A percentile compares a stretch with the other conserved stretches of the same genome.
These are phyloP conservation scores for Hypoxylon sp. DNA, from an alignment of 2,329 filamentous ascomycete genomes.

Conservation along the genomic window DNA sequence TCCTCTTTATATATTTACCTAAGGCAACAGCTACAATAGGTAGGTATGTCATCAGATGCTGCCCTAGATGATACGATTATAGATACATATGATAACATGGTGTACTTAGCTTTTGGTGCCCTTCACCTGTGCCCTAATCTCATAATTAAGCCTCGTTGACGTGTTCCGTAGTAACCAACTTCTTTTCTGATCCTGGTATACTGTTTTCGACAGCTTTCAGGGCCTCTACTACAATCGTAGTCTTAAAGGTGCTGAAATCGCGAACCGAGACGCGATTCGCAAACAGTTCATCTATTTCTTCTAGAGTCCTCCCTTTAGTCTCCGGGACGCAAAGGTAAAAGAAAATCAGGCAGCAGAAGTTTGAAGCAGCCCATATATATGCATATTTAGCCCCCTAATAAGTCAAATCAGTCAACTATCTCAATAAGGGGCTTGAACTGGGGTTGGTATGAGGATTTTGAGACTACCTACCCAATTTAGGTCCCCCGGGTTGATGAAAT, in stretches of 20 bases:
- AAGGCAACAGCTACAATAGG: not conserved
- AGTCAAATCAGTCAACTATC: conserved; percentile 15
- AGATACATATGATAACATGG: not conserved
- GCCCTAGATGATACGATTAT: too few species aligned
- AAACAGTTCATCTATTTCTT: conserved; percentile 54
- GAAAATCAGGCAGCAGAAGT: conserved; percentile 51
- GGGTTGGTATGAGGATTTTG: not conserved
- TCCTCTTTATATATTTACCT: not conserved
- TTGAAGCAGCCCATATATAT: conserved; percentile 60
- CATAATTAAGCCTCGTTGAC: conserved; percentile 30
- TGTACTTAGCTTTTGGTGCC: not conserved
- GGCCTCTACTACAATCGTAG: conserved; percentile 49
- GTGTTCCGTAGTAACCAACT: conserved; percentile 33
- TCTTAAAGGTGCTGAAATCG: conserved; percentile 50
- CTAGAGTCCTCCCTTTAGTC: conserved; percentile 51
- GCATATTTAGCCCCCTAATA: conserved; percentile 60
- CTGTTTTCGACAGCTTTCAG: conserved; percentile 45
- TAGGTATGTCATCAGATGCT: too few species aligned
- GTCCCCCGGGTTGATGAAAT: conserved; percentile 53
- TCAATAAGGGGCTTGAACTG: not conserved
- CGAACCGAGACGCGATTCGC: conserved; percentile 50
- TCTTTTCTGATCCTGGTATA: conserved; percentile 29
- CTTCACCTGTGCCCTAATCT: not conserved
- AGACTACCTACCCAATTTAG: conserved; percentile 51
- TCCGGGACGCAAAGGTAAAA: conserved; percentile 52